phyloP scores from a whole-genome alignment of 345 rosid species.

The Eucalyptus marginata region DNA sequence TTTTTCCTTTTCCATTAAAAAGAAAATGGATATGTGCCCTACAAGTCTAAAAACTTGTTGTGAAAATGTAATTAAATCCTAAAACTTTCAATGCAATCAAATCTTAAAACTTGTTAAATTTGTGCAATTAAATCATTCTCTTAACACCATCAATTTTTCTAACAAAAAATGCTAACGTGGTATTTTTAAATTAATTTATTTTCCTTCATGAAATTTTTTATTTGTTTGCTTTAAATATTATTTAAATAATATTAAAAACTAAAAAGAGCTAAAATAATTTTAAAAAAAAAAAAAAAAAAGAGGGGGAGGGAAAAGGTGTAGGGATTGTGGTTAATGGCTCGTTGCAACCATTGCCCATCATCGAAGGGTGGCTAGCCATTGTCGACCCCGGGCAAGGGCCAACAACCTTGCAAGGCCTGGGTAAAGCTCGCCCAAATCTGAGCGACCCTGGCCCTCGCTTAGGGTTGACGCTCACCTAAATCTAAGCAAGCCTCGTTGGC shows the following conservation, averaged over 20 bases:
- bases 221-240: too few relatives aligned
- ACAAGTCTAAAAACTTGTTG: rapidly evolving
- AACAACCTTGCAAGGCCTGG: too few relatives aligned
- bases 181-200: too few relatives aligned
- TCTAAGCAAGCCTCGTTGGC: rapidly evolving
- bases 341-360: rapidly evolving
- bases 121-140: too few relatives aligned
- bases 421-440: rapidly evolving
- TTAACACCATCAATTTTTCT: too few relatives aligned
- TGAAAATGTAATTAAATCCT: rapidly evolving
- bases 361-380: too few relatives aligned
- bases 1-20: not conserved
- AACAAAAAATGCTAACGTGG: rapidly evolving
- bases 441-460: rapidly evolving
- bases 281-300: rapidly evolving
- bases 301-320: too few relatives aligned
- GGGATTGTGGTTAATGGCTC: rapidly evolving
- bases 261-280: too few relatives aligned
- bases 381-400: rapidly evolving
- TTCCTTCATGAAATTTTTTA: too few relatives aligned
- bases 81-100: rapidly evolving
- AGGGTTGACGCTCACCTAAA: rapidly evolving
- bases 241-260: too few relatives aligned
- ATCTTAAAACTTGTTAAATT: rapidly evolving
- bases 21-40: too few relatives aligned